phyloP scores from a whole-genome alignment of 495 filamentous ascomycete genomes.

The Acidomyces sp. region DNA sequence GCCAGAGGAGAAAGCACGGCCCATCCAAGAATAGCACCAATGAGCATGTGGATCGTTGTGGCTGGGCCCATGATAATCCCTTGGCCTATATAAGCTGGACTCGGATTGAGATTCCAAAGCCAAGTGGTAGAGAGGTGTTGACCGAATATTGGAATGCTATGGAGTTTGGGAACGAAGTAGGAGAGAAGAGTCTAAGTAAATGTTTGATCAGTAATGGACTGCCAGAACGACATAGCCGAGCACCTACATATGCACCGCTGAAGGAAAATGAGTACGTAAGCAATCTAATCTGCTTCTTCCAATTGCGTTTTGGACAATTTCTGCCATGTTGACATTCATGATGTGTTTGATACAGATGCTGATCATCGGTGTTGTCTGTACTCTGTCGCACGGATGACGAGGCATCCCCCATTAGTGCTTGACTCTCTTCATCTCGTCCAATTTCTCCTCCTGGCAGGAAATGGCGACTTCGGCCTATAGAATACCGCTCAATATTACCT shows the following conservation, averaged over 20 bases:
- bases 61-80: constrained; percentile 80
- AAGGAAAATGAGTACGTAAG: constrained; percentile 44
- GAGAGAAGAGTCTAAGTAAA: constrained; percentile 59
- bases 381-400: not conserved
- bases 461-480: not conserved
- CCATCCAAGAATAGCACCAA: constrained; percentile 87
- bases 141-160: constrained; percentile 77
- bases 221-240: not conserved
- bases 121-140: constrained; percentile 58
- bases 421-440: constrained; percentile 20
- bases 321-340: no score
- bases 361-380: constrained; percentile 11
- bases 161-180: constrained; percentile 80
- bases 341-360: constrained; percentile 13
- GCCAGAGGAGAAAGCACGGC: constrained; percentile 79
- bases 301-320: constrained; percentile 42
- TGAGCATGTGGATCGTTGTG: constrained; percentile 89
- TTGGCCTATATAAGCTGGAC: constrained; percentile 82
- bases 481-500: constrained; percentile 11
- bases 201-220: constrained; percentile 4
- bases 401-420: constrained; percentile 18
- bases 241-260: constrained; percentile 41
- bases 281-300: constrained; percentile 50
- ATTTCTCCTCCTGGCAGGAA: constrained; percentile 3
- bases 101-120: constrained; percentile 95